These are phyloP conservation scores for Chaetomium sp. DNA, from an alignment of 2,329 filamentous ascomycete genomes.

Conservation along the genomic window DNA sequence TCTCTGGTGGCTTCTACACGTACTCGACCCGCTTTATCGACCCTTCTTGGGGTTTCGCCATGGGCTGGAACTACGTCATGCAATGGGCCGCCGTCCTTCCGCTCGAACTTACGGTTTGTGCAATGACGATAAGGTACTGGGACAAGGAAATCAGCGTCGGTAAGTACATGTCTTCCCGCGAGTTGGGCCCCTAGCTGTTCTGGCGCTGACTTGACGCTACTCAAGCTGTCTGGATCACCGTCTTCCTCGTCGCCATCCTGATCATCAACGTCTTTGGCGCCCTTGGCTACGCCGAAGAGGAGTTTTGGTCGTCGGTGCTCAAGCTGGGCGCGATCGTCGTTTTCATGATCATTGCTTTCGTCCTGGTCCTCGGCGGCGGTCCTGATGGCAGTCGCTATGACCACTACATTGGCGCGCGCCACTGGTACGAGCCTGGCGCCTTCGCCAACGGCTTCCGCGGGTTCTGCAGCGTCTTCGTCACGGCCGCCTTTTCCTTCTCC, in stretches of 20 bases:
- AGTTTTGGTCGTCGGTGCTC: slow-evolving; percentile 57
- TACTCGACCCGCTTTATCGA: slow-evolving; percentile 64
- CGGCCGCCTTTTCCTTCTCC: slow-evolving; percentile 68
- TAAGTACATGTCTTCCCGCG: slow-evolving; percentile 22
- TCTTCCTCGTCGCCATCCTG: slow-evolving; percentile 54
- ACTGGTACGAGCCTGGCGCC: slow-evolving; percentile 49
- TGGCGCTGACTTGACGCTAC: background rate
- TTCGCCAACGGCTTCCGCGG: slow-evolving; percentile 73
- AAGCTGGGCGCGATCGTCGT: slow-evolving; percentile 60
- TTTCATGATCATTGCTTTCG: slow-evolving; percentile 63
- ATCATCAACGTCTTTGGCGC: slow-evolving; percentile 59
- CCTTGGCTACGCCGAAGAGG: slow-evolving; percentile 56
- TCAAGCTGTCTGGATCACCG: slow-evolving; percentile 52
- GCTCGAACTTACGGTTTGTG: slow-evolving; percentile 54
- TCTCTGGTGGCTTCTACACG: slow-evolving; percentile 65
- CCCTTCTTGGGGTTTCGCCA: slow-evolving; percentile 60
- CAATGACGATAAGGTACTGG: slow-evolving; percentile 57
- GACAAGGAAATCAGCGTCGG: slow-evolving; percentile 47
- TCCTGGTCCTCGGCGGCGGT: slow-evolving; percentile 61
- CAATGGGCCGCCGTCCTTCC: slow-evolving; percentile 55
- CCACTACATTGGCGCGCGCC: slow-evolving; percentile 47
- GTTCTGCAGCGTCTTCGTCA: slow-evolving; percentile 69
- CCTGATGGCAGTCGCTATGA: slow-evolving; percentile 48
- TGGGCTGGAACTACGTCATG: slow-evolving; percentile 55
- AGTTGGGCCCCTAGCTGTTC: background rate